These are phyloP conservation scores for Dipodascus albidus DNA, from an alignment of 805 yeast species.

Conservation along the genomic window DNA sequence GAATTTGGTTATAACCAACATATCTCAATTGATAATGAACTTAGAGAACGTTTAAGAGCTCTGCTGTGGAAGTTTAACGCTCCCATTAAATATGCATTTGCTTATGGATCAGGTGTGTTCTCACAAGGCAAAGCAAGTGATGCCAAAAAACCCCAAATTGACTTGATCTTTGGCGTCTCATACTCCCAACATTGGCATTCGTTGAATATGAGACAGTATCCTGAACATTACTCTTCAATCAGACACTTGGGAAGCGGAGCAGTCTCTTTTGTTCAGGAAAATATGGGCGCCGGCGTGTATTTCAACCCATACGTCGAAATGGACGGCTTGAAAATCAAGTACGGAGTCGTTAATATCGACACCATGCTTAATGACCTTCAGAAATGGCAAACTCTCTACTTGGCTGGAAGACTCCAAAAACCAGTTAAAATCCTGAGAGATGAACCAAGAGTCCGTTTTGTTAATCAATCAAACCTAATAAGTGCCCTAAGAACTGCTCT, in stretches of 20 bases:
- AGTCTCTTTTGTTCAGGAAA: constrained; percentile 46
- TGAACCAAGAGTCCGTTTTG: constrained; percentile 47
- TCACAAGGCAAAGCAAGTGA: constrained; percentile 47
- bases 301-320: constrained; percentile 82
- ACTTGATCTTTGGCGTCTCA: constrained; percentile 72
- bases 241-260: constrained; percentile 47
- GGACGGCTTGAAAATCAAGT: constrained; percentile 53
- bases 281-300: constrained; percentile 77
- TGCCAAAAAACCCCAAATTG: constrained; percentile 55
- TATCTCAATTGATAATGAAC: constrained; percentile 32
- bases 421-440: constrained; percentile 73
- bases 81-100: constrained; percentile 72
- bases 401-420: constrained; percentile 90
- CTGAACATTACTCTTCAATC: constrained; percentile 68
- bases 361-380: constrained; percentile 54
- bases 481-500: constrained; percentile 66
- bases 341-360: constrained; percentile 69
- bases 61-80: constrained; percentile 52
- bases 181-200: constrained; percentile 70
- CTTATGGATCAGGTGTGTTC: constrained; percentile 92
- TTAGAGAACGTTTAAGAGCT: constrained; percentile 34
- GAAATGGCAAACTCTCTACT: constrained; percentile 77
- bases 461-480: constrained; percentile 66
- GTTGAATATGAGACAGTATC: constrained; percentile 52
- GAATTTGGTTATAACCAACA: constrained; percentile 51